phyloP scores from a whole-genome alignment of 2,329 filamentous ascomycete species.

The Plectosphaerella sp. region DNA sequence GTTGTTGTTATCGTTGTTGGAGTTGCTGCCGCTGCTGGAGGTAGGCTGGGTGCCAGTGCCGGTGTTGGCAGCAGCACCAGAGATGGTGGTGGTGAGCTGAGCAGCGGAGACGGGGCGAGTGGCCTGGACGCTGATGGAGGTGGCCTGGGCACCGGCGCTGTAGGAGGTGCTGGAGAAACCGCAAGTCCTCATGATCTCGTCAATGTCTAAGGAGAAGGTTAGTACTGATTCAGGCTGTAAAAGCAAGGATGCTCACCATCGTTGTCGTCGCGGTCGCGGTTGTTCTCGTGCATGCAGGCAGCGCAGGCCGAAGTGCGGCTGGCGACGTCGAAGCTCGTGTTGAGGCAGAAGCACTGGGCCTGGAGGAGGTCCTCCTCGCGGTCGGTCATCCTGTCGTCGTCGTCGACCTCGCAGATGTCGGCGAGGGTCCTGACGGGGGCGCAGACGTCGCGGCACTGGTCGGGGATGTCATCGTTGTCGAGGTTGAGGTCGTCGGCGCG shows the following conservation, averaged over 20 bases:
- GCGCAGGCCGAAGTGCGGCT: conserved; percentile 23
- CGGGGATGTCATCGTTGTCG: conserved; percentile 14
- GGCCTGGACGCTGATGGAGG: conserved; percentile 9
- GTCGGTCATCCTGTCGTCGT: conserved; percentile 20
- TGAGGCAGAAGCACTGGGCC: conserved; percentile 35
- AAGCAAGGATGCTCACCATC: conserved; percentile 8
- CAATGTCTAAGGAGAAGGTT: conserved; percentile 6
- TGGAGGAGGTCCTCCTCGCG: conserved; percentile 29
- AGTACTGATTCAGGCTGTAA: not conserved
- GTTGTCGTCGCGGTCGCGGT: conserved; percentile 10
- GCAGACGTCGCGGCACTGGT: conserved; percentile 13
- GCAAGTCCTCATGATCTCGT: conserved; percentile 14
- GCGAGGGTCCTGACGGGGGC: conserved; percentile 11
- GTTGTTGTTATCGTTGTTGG: conserved; percentile 1
- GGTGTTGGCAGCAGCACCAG: conserved; percentile 2
- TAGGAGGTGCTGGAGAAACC: conserved; percentile 12
- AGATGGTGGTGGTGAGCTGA: conserved; percentile 13
- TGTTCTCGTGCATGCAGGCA: conserved; percentile 13
- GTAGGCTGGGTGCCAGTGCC: conserved; percentile 6
- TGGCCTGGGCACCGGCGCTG: conserved; percentile 2
- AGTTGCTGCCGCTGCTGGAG: not conserved
- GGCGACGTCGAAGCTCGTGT: conserved; percentile 33
- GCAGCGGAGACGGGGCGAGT: conserved; percentile 7
- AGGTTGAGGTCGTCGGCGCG: conserved; percentile 9
- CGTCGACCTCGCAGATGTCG: conserved; percentile 11